Evolutionary conservation across 148 eudicot species (phyloP), one percentile per base, ranked within the genome.

Genomic region (Rheum nobile): DNA sequence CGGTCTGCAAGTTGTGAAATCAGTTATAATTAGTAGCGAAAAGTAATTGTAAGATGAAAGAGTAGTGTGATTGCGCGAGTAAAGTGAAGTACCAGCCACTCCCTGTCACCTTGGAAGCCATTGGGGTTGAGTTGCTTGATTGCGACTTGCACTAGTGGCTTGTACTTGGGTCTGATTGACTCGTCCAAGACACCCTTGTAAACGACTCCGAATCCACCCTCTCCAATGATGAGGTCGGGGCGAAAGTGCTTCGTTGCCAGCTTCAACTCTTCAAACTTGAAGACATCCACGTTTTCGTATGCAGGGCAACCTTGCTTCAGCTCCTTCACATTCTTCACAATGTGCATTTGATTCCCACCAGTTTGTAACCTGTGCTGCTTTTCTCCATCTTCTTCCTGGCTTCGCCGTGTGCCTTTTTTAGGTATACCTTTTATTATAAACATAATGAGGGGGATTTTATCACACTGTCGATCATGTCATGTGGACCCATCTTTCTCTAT

Each of bases 201-300:
- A 71, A 92, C 97, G 21, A 87, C 84, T 72, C 97, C 97, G 76
- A 92, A 92, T 34, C 97, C 97, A 67, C 97, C 97, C 79, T 92
- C 93, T 52, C 97, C 97, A 14, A 92, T 85, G 35, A 90, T 89
- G 54, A 88, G 92, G 82, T 92, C 92, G 4, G 96, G 88, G 32
- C 96, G 86, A 68, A 92, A 92, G 41, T 84, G 87, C 84, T 90
- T 89, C n/a, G 97, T 92, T 17, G 92, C 93, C 81, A 84, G 28
- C 77, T 87, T 85, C 92, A 92, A 85, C 85, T 92, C 97, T 32
- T 86, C 90, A 73, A 88, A 92, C 8, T 89, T 84, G 82, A 92
- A 92, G 34, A 86, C 81, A 72, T 90, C 97, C 32, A 84, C 90
- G 82, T 86, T 86, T 44, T 83, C 76, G 75, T 85, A 84, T 42